Evolutionary conservation across 2,329 filamentous ascomycete genomes (phyloP), one percentile per base, ranked within the genome.

Genomic region (Leptodontidium sp.): DNA sequence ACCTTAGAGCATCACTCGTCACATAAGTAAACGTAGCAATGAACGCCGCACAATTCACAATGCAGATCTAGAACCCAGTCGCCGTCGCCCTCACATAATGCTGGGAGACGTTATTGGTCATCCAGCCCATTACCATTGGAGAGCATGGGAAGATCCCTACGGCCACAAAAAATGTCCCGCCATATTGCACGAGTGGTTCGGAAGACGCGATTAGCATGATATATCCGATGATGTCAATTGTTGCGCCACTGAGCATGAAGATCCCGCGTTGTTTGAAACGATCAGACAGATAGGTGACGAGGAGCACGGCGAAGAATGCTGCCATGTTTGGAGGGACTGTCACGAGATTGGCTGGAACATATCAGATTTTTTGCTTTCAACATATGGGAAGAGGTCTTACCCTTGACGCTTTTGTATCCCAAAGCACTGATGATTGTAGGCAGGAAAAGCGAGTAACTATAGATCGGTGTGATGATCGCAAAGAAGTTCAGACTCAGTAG

Each of bases 401-500:
- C 55, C 6, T 59, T 59, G 8, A 43, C 38, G 8, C 57, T 59
- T 24, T 26, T 43, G 21, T 59, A 59, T 8, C 38, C 57, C 6
- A 59, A 45, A 1, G 57, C 21, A 26, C 57, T 45, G 38, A 45
- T 59, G 38, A 59, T 59, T 0, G 57, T 43, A 26, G 35, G 35
- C 35, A 59, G 26, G 38, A 59, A 59, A 9, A 59, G n/a, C 3
- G 57, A 59, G 21, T 26, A 59, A 17, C 57, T 43, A 21, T 59
- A 59, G 2, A 59, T 59, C 12, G 57, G 57, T 17, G 38, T 59
- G 57, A 59, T 59, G 21, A 59, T 59, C n/a, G 57, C n/a, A 11
- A 59, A 59, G 57, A 59, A 59, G 21, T 59, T 59, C 21, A 43
- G 38, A 26, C 57, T 59, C 38, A 59, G 15, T 1, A 59, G 21